These are phyloP conservation scores for Scutellaria baicalensis DNA, from an alignment of 257 asterid species.

Conservation along the genomic window DNA sequence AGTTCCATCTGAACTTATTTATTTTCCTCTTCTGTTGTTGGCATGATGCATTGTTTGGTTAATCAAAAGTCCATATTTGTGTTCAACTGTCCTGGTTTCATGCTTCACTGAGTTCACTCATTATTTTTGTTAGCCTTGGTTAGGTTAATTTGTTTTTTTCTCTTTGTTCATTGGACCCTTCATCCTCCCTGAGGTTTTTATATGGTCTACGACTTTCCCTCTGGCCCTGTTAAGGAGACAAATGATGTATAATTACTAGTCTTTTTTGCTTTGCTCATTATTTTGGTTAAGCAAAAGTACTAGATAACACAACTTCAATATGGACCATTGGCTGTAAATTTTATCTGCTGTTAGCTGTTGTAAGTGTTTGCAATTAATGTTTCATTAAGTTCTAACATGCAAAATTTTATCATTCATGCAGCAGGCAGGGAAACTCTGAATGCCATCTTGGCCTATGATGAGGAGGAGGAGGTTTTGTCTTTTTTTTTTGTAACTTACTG, in stretches of 20 bases:
- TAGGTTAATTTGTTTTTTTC: not conserved
- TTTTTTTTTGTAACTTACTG: not conserved
- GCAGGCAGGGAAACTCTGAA: constrained; percentile 1
- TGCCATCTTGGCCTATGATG: not conserved
- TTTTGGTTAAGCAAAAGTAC: not conserved
- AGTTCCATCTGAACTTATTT: not conserved
- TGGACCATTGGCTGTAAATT: too few relatives aligned
- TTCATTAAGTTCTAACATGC: not conserved
- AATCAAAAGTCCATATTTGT: not conserved
- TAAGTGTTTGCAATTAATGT: too few relatives aligned
- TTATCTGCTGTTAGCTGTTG: not conserved
- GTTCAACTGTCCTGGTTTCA: not conserved
- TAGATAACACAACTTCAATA: not conserved
- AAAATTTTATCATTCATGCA: not conserved
- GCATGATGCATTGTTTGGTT: not conserved
- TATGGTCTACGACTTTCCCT: not conserved
- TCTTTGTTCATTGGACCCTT: not conserved
- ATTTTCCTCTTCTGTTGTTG: not conserved
- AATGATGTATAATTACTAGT: not conserved
- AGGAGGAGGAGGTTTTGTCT: not conserved
- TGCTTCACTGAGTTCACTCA: not conserved
- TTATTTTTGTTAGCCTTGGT: not conserved
- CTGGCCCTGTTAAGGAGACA: not conserved
- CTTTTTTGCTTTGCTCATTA: too few relatives aligned
- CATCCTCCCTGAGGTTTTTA: not conserved